These are phyloP conservation scores for Annulohypoxylon nitens DNA, from an alignment of 495 filamentous ascomycete species.

Conservation along the genomic window DNA sequence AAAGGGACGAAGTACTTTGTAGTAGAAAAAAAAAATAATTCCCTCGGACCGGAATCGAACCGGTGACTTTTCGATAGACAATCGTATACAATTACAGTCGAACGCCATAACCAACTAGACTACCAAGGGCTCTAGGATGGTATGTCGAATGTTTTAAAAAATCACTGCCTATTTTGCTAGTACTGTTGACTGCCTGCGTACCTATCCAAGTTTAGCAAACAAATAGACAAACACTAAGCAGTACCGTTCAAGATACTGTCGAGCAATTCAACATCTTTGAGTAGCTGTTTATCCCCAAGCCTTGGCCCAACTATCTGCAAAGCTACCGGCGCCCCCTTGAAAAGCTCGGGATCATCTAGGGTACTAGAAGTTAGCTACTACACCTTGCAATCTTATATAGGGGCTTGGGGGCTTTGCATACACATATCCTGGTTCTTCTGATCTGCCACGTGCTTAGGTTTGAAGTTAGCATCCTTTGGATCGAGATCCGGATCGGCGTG, in stretches of 20 bases:
- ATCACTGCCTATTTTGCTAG: not conserved
- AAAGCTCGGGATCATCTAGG: slow-evolving; percentile 51
- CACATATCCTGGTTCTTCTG: slow-evolving; percentile 49
- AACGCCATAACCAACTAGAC: slow-evolving; percentile 44
- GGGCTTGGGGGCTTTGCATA: slow-evolving; percentile 22
- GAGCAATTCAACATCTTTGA: slow-evolving; percentile 34
- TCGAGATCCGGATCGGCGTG: slow-evolving; percentile 48
- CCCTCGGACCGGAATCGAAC: slow-evolving; percentile 46
- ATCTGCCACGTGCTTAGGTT: slow-evolving; percentile 37
- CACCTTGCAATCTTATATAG: not conserved
- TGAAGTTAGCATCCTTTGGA: slow-evolving; percentile 39
- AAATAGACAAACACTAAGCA: not conserved
- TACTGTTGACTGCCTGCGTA: not conserved
- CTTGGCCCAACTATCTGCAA: slow-evolving; percentile 51
- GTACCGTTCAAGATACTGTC: slow-evolving; percentile 37
- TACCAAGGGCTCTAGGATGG: slow-evolving; percentile 30
- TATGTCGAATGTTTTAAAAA: not conserved
- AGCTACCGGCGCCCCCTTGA: slow-evolving; percentile 52
- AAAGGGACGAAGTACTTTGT: not conserved
- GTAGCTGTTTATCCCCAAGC: slow-evolving; percentile 50
- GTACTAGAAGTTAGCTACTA: slow-evolving; percentile 14
- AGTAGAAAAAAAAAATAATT: slow-evolving; percentile 1
- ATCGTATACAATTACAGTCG: slow-evolving; percentile 40
- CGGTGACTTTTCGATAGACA: slow-evolving; percentile 43
- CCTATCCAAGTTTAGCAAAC: not conserved